Percentiles rank a stretch among this genome's conserved stretches.
Evolutionary conservation across 257 asterid species (phyloP).

Genomic region (Haberlea rhodopensis): DNA sequence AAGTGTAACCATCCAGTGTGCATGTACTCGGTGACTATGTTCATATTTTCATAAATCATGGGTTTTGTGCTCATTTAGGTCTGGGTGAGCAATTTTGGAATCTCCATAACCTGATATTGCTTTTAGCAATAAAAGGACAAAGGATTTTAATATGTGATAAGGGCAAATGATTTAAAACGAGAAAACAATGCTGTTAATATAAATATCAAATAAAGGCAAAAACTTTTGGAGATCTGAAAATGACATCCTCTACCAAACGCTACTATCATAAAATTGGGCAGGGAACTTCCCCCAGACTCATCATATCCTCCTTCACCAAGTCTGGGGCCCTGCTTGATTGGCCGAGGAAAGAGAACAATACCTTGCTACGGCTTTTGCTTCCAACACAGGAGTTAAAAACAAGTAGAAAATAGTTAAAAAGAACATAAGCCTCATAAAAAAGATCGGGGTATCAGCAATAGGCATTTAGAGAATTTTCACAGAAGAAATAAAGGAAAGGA

Average conservation of each 20-base stretch:
- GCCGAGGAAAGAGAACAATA: constrained; percentile 6
- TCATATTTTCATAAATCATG: too few species aligned
- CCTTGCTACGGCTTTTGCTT: constrained; percentile 8
- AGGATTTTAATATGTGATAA: too few species aligned
- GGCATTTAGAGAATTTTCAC: constrained; percentile 10
- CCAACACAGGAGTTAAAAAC: constrained; percentile 16
- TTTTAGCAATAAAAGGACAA: too few species aligned
- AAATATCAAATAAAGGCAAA: neutral
- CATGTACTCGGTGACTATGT: too few species aligned
- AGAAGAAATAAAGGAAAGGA: neutral
- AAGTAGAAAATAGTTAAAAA: constrained; percentile 8
- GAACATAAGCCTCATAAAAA: neutral
- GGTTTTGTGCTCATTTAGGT: too few species aligned
- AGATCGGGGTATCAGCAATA: neutral
- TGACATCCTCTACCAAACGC: neutral
- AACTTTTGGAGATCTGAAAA: constrained; percentile 1
- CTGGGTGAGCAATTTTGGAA: too few species aligned
- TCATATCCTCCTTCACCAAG: constrained; percentile 9
- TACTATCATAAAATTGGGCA: constrained; percentile 3
- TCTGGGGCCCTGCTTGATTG: constrained; percentile 2
- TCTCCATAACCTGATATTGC: too few species aligned
- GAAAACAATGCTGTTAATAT: too few species aligned
- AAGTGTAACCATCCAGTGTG: too few species aligned
- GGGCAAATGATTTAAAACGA: too few species aligned
- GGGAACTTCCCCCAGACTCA: constrained; percentile 15